phyloP scores from a whole-genome alignment of 805 yeast genomes.

The Wickerhamomyces xylosicus region DNA sequence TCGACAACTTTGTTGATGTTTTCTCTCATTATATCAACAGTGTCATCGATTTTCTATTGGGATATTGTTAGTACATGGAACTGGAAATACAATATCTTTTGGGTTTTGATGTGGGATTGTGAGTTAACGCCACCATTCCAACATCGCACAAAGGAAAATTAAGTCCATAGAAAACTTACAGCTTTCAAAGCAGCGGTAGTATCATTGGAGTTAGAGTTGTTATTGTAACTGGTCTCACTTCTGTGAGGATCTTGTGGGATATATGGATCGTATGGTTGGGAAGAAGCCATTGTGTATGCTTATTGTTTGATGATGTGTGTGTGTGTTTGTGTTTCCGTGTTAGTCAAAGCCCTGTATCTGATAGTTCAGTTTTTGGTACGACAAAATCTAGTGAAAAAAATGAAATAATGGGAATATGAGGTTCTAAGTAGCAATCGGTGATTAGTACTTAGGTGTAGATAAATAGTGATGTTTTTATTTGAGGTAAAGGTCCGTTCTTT shows the following conservation, averaged over 20 bases:
- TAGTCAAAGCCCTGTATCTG: no score
- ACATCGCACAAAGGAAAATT: no score
- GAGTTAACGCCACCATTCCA: constrained; percentile 16
- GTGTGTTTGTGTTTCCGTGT: no score
- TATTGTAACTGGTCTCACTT: constrained; percentile 12
- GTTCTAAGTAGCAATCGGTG: no score
- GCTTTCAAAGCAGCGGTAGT: constrained; percentile 80
- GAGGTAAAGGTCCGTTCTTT: no score
- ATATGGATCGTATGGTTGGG: constrained; percentile 81
- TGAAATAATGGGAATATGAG: no score
- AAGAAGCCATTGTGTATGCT: constrained; percentile 58
- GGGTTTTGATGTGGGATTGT: constrained; percentile 23
- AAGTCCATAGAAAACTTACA: constrained; percentile 30
- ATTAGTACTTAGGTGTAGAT: no score
- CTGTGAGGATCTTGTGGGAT: constrained; percentile 44
- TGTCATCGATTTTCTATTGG: constrained; percentile 83
- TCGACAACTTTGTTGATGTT: constrained; percentile 93
- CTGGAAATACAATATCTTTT: no score
- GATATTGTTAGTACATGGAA: no score
- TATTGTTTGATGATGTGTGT: constrained; percentile 1
- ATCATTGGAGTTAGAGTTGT: constrained; percentile 17
- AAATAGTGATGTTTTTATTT: no score
- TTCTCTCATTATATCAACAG: constrained; percentile 96
- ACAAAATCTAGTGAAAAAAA: no score
- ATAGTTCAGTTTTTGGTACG: no score